A percentile compares a stretch with the other conserved stretches of the same genome.
Evolutionary conservation across 306 rosid species (phyloP).

Genomic region (Delonix regia): DNA sequence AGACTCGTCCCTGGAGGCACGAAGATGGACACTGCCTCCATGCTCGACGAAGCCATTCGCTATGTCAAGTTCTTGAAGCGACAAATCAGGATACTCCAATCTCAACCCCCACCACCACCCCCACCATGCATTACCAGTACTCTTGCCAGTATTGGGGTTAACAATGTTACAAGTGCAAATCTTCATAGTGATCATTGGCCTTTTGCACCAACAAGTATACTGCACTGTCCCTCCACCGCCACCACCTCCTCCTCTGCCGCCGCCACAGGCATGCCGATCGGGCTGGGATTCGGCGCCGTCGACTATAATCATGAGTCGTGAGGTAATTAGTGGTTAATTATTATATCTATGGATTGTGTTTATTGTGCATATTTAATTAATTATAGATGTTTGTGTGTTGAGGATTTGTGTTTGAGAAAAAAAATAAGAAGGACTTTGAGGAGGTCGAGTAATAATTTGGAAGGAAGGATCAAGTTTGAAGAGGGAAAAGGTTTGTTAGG

Average conservation of each 20-base stretch:
- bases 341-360: not conserved
- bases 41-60: conserved; percentile 92
- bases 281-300: conserved; percentile 39
- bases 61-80: conserved; percentile 90
- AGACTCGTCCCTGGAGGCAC: conserved; percentile 96
- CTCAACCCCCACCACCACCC: conserved; percentile 27
- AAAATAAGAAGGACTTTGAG: not conserved
- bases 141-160: not conserved
- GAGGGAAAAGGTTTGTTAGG: conserved; percentile 56
- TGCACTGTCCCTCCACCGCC: conserved; percentile 28
- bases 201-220: conserved; percentile 47
- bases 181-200: conserved; percentile 40
- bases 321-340: conserved; percentile 54
- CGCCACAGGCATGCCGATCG: conserved; percentile 19
- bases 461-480: conserved; percentile 42
- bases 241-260: not conserved
- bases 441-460: conserved; percentile 24
- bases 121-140: conserved; percentile 32
- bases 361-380: not conserved
- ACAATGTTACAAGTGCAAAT: not conserved
- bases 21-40: conserved; percentile 94
- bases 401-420: conserved; percentile 6
- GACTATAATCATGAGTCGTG: conserved; percentile 56
- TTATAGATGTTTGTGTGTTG: conserved; percentile 9
- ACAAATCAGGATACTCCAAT: conserved; percentile 77